Evolutionary conservation across 2,329 filamentous ascomycete species (phyloP).

Genomic region (Davidsoniella virescens): DNA sequence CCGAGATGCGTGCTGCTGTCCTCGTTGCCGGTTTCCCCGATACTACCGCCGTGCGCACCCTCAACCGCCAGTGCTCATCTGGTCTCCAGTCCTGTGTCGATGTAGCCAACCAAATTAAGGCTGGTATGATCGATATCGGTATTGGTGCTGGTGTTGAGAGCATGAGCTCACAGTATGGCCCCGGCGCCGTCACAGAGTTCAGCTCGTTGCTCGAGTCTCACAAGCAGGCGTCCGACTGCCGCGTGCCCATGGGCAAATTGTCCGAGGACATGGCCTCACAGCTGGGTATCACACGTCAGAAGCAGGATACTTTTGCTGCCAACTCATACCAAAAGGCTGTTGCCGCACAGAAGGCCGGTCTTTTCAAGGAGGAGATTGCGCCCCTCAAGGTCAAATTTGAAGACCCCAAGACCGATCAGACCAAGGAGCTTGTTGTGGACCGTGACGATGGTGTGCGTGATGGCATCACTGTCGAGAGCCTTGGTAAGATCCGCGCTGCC

Average conservation of each 20-base stretch:
- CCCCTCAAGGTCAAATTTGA: slow-evolving; percentile 76
- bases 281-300: slow-evolving; percentile 49
- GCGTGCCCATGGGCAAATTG: slow-evolving; percentile 88
- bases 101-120: slow-evolving; percentile 79
- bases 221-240: slow-evolving; percentile 81
- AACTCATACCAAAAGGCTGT: slow-evolving; percentile 78
- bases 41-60: slow-evolving; percentile 62
- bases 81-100: slow-evolving; percentile 87
- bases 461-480: slow-evolving; percentile 71
- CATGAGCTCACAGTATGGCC: slow-evolving; percentile 87
- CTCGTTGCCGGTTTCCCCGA: slow-evolving; percentile 85
- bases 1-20: slow-evolving; percentile 86
- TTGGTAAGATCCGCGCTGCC: slow-evolving; percentile 79
- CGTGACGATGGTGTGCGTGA: slow-evolving; percentile 77
- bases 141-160: slow-evolving; percentile 91
- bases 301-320: slow-evolving; percentile 91
- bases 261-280: slow-evolving; percentile 93
- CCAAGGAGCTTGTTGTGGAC: slow-evolving; percentile 64
- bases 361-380: slow-evolving; percentile 82
- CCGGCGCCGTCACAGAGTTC: slow-evolving; percentile 79
- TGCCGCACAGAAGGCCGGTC: slow-evolving; percentile 70
- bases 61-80: slow-evolving; percentile 91
- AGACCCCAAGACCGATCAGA: slow-evolving; percentile 80
- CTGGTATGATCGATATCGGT: slow-evolving; percentile 89
- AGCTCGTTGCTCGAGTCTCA: slow-evolving; percentile 71